Conservation (phyloP, 176 grass and related monocot genomes). For the Hordeum marinum region DNA sequence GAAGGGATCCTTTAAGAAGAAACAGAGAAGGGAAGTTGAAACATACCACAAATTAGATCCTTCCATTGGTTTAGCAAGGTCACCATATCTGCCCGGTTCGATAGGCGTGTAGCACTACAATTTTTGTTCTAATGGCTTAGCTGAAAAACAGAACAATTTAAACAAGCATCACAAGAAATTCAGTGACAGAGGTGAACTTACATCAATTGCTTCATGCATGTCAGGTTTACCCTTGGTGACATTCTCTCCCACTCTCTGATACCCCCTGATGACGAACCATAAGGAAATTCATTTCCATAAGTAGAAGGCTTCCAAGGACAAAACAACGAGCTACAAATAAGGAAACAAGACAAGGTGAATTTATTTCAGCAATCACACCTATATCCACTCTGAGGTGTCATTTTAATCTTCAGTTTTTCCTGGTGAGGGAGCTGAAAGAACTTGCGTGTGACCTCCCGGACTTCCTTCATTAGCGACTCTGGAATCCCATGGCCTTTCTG, state of each 20-base stretch:
- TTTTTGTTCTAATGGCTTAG: conserved; percentile 7
- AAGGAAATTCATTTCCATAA: neutral
- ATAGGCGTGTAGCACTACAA: conserved; percentile 70
- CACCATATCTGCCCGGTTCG: conserved; percentile 59
- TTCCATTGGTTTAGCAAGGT: conserved; percentile 75
- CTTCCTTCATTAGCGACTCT: conserved; percentile 64
- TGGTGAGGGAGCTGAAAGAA: conserved; percentile 79
- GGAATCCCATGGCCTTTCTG: conserved; percentile 89
- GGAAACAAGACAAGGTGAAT: neutral
- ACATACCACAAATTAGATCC: conserved; percentile 85
- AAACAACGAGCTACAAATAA: neutral
- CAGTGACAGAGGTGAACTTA: conserved; percentile 39
- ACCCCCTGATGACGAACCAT: conserved; percentile 49
- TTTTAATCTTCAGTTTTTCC: conserved; percentile 81
- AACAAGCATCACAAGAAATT: neutral
- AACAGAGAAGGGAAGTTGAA: neutral
- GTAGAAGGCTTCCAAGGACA: neutral
- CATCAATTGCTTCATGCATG: conserved; percentile 99
- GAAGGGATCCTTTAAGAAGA: neutral
- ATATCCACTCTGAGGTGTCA: conserved; percentile 67
- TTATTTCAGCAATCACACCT: conserved; percentile 27
- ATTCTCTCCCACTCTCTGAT: conserved; percentile 79
- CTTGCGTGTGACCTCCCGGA: conserved; percentile 50
- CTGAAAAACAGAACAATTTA: neutral
- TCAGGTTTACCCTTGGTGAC: conserved; percentile 88